Evolutionary conservation across 2,329 filamentous ascomycete species (phyloP), one percentile per base, ranked within the genome.

Genomic region (Massarina eburnea): DNA sequence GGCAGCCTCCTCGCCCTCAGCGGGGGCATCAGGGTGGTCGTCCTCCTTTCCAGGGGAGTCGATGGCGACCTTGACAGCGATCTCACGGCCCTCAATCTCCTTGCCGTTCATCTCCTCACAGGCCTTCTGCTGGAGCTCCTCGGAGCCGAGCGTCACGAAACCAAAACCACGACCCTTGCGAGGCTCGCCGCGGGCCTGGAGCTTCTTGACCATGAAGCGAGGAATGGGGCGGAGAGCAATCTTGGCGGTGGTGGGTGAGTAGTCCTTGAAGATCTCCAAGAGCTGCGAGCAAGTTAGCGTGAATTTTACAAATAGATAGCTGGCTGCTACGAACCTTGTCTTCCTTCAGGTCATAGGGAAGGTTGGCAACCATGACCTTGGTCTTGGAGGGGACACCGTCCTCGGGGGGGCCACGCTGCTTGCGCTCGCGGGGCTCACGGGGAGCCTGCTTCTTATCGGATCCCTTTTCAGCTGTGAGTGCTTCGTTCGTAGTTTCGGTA

Each of bases 181-280:
- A 66, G 92, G 86, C 80, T 99, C 94, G 70, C 91, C 91, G 71
- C 94, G 92, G 67, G 92, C 91, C 79, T 96, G 91, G 54, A 99
- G 89, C 84, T 99, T 99, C 87, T 96, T 96, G 78, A 99, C 94
- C 94, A 99, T 99, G 81, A 97, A 99, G 67, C 92, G 91, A 62
- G 94, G 94, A 61, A 99, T 99, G 41, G 94, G 94, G 66, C 94
- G 92, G 62, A 99, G 89, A 59, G 94, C 94, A 69, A 99, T 97
- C 85, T 97, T 99, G 74, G 94, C 92, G 57, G 91, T 95, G 61
- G 87, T 86, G 52, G 94, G 94, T 70, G 91, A 82, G 80, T 96
- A 99, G 54, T 84, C 89, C 67, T 83, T 81, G 77, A 99, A 99
- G 67, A 99, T 89, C 74, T 99, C 92, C 79, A 96, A 91, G 70